Evolutionary conservation across 768 basidiomycete genomes (phyloP).

Genomic region (Boletus rubescentipes): DNA sequence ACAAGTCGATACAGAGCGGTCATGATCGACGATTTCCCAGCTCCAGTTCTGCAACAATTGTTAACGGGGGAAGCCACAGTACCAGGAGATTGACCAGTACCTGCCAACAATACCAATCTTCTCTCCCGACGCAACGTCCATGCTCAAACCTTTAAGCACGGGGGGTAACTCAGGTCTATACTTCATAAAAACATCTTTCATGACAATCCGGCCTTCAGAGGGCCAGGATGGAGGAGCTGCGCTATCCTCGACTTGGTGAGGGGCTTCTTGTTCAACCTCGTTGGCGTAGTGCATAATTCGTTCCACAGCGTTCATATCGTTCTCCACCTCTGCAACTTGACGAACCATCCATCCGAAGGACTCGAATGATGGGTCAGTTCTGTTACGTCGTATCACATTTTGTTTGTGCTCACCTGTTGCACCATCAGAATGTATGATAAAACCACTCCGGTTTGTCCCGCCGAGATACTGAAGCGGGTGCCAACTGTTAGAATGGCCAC

Average conservation of each 20-base stretch:
- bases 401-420: constrained; percentile 55
- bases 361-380: constrained; percentile 31
- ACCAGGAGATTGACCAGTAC: constrained; percentile 26
- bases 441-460: constrained; percentile 73
- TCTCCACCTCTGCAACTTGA: constrained; percentile 84
- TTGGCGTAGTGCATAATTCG: constrained; percentile 81
- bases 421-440: constrained; percentile 79
- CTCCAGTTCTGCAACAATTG: constrained; percentile 58
- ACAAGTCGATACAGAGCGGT: constrained; percentile 84
- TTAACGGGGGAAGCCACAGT: neutral
- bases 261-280: constrained; percentile 79
- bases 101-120: constrained; percentile 90
- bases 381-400: neutral
- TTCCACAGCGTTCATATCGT: constrained; percentile 91
- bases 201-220: constrained; percentile 62
- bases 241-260: constrained; percentile 59
- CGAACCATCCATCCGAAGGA: constrained; percentile 73
- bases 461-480: constrained; percentile 70
- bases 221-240: constrained; percentile 75
- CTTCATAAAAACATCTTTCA: constrained; percentile 73
- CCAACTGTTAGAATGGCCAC: constrained; percentile 80
- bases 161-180: constrained; percentile 88
- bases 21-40: constrained; percentile 90
- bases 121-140: constrained; percentile 73
- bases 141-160: constrained; percentile 79